Evolutionary conservation across 2,329 filamentous ascomycete genomes (phyloP).

Genomic region (Neonectria faginata): DNA sequence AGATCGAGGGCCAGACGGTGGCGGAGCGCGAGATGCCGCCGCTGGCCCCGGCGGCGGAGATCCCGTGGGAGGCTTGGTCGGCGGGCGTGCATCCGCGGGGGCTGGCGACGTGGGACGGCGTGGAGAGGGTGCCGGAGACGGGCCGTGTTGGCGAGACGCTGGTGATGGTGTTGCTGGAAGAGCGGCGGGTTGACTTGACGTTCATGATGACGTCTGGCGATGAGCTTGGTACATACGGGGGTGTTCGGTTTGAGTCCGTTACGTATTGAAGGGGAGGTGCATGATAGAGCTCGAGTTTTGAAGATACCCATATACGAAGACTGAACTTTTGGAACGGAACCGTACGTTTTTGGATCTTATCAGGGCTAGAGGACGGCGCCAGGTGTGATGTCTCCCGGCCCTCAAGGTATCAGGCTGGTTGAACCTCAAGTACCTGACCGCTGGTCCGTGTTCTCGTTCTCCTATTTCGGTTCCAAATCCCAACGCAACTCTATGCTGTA

Average conservation of each 20-base stretch:
- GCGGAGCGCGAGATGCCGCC: constrained; percentile 30
- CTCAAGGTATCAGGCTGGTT: too few relatives aligned
- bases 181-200: constrained; percentile 35
- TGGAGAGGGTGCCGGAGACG: constrained; percentile 36
- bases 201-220: constrained; percentile 41
- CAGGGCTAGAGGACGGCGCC: too few relatives aligned
- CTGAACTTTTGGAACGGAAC: not conserved
- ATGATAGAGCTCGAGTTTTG: not conserved
- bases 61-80: constrained; percentile 43
- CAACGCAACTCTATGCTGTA: not conserved
- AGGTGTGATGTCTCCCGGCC: too few relatives aligned
- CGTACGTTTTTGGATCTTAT: not conserved
- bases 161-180: constrained; percentile 39
- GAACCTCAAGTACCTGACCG: not conserved
- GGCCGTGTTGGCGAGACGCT: constrained; percentile 40
- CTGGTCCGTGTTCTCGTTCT: too few relatives aligned
- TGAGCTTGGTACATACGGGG: constrained; percentile 29
- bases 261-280: constrained; percentile 22
- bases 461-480: not conserved
- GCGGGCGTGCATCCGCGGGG: constrained; percentile 20
- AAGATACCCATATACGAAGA: constrained; percentile 15
- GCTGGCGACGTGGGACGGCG: constrained; percentile 38
- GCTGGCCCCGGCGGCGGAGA: constrained; percentile 6
- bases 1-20: constrained; percentile 37
- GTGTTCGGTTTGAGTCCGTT: constrained; percentile 30